Evolutionary conservation across 1,284 basidiomycete genomes (phyloP), one percentile per base, ranked within the genome.

Genomic region (Pascua sp.): DNA sequence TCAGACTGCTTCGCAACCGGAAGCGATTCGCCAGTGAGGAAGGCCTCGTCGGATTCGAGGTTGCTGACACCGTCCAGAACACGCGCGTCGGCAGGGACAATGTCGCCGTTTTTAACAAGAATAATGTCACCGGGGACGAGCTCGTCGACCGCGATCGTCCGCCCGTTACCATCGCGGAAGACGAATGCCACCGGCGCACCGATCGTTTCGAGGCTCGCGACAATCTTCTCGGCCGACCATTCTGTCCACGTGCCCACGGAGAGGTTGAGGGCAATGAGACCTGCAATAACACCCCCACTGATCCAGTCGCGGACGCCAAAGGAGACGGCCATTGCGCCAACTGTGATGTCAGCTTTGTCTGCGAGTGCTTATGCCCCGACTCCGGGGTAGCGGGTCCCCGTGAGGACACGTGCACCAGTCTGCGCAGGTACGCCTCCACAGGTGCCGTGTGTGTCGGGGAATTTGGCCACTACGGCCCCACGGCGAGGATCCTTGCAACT

Each of bases 1-100:
- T 81, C 79, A 8, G 71, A 68, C 46, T 77, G 81, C 73, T 88
- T 88, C 37, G 78, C 73, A 12, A 87, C 85, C 57, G 86, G 86
- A 15, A 87, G 83, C 81, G 81, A 82, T 67, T 86, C 85, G 50
- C 86, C 86, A 1, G 86, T 88, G n/a, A 88, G 77, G 39, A 87
- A 79, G 5, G 85, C 84, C 68, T 87, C 86, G 59, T 86, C 85
- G 16, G 81, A 72, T 66, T 85, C 84, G 42, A 85, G 73, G 65
- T 83, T 82, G 48, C 72, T 72, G 18, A 72, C 61, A 4, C 77
- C 77, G 5, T 77, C 77, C 37, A 81, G 66, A 8, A 80, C 66
- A 50, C 83, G 71, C 43, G 82, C 80, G 66, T 86, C 85, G 47
- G 84, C 84, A 10, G 84, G 84, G 8, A 86, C 80, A 47, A 84